Conservation (phyloP, 306 rosid genomes). For the Cucurbita ficifolia region DNA sequence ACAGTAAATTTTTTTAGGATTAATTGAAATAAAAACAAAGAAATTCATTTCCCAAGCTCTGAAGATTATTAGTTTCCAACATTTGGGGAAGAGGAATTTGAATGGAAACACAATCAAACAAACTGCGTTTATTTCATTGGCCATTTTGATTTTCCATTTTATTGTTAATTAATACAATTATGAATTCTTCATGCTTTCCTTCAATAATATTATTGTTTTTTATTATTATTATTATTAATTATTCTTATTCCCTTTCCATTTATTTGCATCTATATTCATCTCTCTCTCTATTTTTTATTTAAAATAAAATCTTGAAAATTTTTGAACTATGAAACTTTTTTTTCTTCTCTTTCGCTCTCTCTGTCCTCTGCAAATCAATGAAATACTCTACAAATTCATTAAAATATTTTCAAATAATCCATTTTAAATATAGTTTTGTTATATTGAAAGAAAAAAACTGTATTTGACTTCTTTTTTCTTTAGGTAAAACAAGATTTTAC, state of each 20-base stretch:
- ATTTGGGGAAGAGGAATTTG: neutral
- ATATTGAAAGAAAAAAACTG: no score
- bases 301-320: neutral
- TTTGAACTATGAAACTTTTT: neutral
- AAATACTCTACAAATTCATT: neutral
- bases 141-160: constrained; percentile 1
- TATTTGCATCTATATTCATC: neutral
- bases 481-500: neutral
- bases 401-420: neutral
- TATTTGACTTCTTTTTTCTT: neutral
- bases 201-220: neutral
- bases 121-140: neutral
- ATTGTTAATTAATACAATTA: neutral
- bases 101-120: neutral
- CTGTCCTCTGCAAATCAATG: neutral
- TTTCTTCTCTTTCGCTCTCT: no score
- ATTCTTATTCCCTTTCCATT: neutral
- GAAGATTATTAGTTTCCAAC: neutral
- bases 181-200: neutral
- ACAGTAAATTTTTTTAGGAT: neutral
- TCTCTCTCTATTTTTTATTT: neutral
- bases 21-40: neutral
- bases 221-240: neutral
- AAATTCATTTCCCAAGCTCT: neutral
- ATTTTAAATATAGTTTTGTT: neutral